A percentile compares a stretch with the other conserved stretches of the same genome.
Conservation (phyloP, 129 eudicot genomes). For the Artemisia annua region DNA sequence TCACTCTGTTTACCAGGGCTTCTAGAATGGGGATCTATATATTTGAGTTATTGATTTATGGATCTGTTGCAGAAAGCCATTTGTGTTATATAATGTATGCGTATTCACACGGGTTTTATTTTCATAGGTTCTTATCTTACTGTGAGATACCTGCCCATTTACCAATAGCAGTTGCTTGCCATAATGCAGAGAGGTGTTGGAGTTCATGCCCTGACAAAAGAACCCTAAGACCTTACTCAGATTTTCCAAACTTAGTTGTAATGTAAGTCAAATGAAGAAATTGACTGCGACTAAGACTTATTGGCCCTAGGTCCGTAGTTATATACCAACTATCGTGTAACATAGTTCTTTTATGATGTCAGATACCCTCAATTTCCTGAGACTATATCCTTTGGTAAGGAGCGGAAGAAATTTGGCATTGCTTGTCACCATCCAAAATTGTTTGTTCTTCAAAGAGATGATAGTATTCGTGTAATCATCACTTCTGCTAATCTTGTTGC, state of each 20-base stretch:
- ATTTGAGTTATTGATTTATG: not conserved
- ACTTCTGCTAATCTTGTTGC: conserved; percentile 86
- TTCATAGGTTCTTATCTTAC: conserved; percentile 72
- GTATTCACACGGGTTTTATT: conserved; percentile 18
- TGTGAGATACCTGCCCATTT: conserved; percentile 72
- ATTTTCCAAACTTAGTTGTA: conserved; percentile 69
- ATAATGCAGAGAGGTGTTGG: conserved; percentile 86
- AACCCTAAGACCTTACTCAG: conserved; percentile 57
- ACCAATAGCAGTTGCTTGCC: conserved; percentile 81
- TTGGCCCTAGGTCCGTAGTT: conserved; percentile 24
- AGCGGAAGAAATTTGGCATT: conserved; percentile 69
- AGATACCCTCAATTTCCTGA: conserved; percentile 98
- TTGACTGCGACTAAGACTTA: conserved; percentile 12
- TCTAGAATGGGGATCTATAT: not conserved
- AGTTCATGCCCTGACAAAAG: conserved; percentile 66
- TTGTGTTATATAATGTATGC: not conserved
- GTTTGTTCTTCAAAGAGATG: conserved; percentile 77
- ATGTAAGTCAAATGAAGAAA: conserved; percentile 59
- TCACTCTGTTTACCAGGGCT: not conserved
- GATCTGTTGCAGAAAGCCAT: not conserved
- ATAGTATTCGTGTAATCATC: conserved; percentile 68
- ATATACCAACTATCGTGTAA: conserved; percentile 28
- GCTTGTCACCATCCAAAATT: conserved; percentile 94
- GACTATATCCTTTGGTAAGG: conserved; percentile 82
- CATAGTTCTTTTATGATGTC: conserved; percentile 23